Conservation (phyloP, 352 stramenopile genomes). For the Globisporangium carolinianum region DNA sequence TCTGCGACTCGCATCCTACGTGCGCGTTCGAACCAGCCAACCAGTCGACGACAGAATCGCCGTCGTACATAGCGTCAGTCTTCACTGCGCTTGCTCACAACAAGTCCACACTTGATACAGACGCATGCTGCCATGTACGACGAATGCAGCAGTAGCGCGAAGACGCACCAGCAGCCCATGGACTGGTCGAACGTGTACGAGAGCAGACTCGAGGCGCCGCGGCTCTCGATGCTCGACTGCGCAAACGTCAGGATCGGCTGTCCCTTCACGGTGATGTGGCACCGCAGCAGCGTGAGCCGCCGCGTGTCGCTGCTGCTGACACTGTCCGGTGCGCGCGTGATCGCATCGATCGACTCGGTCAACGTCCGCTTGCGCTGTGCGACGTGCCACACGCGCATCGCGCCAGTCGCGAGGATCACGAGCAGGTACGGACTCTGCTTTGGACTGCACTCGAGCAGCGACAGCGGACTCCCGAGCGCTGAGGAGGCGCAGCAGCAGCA, state of each 20-base stretch:
- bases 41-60: too few species aligned
- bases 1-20: constrained; percentile 80
- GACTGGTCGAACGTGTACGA: constrained; percentile 73
- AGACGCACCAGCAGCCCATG: constrained; percentile 66
- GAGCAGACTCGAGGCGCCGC: constrained; percentile 45
- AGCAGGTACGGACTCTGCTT: constrained; percentile 59
- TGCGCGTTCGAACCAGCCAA: background rate
- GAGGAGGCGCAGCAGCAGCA: too few species aligned
- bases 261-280: constrained; percentile 57
- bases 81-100: too few species aligned
- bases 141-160: too few species aligned
- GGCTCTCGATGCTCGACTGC: constrained; percentile 43
- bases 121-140: too few species aligned
- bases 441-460: constrained; percentile 67
- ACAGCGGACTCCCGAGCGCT: constrained; percentile 61
- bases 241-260: constrained; percentile 83
- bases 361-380: constrained; percentile 34
- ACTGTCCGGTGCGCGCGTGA: constrained; percentile 30
- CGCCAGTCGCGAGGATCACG: constrained; percentile 55
- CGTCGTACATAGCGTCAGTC: too few species aligned
- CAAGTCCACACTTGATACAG: too few species aligned
- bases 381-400: constrained; percentile 74
- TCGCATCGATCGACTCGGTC: constrained; percentile 55
- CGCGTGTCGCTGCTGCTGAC: constrained; percentile 11
- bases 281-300: constrained; percentile 63